Percentiles rank a stretch among this genome's conserved stretches.
These are phyloP conservation scores for Aspergillus sclerotialis DNA, from an alignment of 2,329 filamentous ascomycete genomes.

Conservation along the genomic window DNA sequence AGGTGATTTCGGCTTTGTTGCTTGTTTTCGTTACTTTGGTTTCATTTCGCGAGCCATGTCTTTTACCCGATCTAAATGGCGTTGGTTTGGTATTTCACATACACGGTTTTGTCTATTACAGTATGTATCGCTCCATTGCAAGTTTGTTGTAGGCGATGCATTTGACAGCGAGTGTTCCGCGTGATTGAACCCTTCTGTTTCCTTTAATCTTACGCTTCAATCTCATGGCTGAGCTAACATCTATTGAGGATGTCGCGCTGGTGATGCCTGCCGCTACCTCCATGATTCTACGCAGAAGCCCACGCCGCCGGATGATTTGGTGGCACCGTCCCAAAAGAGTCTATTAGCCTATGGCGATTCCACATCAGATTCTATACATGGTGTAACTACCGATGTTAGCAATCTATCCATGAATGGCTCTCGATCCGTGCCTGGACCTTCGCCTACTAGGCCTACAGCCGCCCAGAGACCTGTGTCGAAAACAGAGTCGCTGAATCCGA, in stretches of 20 bases:
- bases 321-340: conserved; percentile 7
- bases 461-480: conserved; percentile 61
- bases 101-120: conserved; percentile 4
- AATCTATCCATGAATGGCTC: conserved; percentile 15
- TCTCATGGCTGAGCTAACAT: conserved; percentile 13
- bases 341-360: conserved; percentile 7
- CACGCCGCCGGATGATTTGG: conserved; percentile 8
- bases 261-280: conserved; percentile 44
- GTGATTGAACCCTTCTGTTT: background rate
- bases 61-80: background rate
- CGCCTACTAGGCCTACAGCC: conserved; percentile 26
- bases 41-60: conserved; percentile 1
- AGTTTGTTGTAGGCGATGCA: too few species aligned
- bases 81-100: conserved; percentile 1
- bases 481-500: conserved; percentile 59
- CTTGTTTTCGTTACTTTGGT: conserved; percentile 1
- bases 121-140: too few species aligned
- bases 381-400: conserved; percentile 9
- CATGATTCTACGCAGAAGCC: conserved; percentile 32
- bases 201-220: background rate
- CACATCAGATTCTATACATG: conserved; percentile 4
- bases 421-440: conserved; percentile 25
- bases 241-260: conserved; percentile 45
- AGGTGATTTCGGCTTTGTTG: conserved; percentile 4
- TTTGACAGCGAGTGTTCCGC: background rate